Evolutionary conservation across 2,329 filamentous ascomycete species (phyloP).

Genomic region (Fusarium sp.): DNA sequence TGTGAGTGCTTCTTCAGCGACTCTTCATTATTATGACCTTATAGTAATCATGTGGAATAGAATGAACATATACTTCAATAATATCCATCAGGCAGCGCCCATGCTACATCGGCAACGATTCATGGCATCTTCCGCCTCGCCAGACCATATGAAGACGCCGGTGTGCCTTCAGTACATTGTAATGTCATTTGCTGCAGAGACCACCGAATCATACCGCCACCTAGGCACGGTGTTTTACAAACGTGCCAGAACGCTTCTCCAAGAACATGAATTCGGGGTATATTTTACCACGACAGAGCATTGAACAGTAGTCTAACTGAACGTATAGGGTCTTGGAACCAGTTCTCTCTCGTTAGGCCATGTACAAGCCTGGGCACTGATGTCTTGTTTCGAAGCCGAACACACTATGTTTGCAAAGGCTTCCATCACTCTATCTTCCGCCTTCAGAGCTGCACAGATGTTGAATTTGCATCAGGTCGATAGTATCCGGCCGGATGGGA

Average conservation of each 20-base stretch:
- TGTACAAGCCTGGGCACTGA: constrained; percentile 9
- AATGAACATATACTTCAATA: constrained; percentile 3
- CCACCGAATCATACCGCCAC: not conserved
- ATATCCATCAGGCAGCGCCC: constrained; percentile 2
- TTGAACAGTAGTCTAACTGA: not conserved
- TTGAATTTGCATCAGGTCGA: constrained; percentile 1
- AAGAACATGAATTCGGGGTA: not conserved
- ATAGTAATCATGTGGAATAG: not conserved
- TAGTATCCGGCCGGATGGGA: rapidly evolving
- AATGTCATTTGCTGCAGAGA: constrained; percentile 21
- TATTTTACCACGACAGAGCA: rapidly evolving
- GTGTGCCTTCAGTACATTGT: constrained; percentile 27
- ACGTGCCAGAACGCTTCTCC: constrained; percentile 4
- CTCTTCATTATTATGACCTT: rapidly evolving
- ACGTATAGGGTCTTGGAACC: not conserved
- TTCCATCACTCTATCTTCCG: constrained; percentile 14
- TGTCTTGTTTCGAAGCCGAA: constrained; percentile 22
- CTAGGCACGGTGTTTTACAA: not conserved
- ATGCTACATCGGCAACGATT: constrained; percentile 18
- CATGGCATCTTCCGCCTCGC: not conserved
- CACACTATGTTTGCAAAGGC: constrained; percentile 24
- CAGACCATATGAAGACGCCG: constrained; percentile 6
- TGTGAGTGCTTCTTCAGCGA: not conserved
- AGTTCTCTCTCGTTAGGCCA: not conserved
- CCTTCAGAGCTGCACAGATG: constrained; percentile 13